phyloP scores from a whole-genome alignment of 768 basidiomycete genomes.

The Boletellus emodensis region DNA sequence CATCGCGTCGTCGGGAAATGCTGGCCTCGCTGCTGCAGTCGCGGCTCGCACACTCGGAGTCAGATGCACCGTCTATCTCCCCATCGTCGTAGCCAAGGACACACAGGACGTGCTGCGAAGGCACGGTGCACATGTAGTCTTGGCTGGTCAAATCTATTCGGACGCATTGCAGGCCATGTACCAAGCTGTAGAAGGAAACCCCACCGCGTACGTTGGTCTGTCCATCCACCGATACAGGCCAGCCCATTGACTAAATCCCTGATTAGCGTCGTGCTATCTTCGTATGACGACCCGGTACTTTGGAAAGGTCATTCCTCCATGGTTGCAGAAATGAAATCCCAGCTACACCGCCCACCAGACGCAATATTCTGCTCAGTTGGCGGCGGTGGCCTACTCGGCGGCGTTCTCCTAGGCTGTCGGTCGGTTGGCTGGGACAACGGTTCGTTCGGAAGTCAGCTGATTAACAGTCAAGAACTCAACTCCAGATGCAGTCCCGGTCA shows the following conservation, averaged over 20 bases:
- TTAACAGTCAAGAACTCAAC: neutral
- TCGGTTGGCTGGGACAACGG: slow-evolving; percentile 66
- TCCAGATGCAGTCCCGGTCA: slow-evolving; percentile 51
- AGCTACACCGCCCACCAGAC: slow-evolving; percentile 54
- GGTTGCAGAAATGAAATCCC: slow-evolving; percentile 56
- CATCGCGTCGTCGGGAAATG: slow-evolving; percentile 78
- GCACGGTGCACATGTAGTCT: slow-evolving; percentile 55
- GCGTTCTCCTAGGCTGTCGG: slow-evolving; percentile 65
- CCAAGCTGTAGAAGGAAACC: slow-evolving; percentile 40
- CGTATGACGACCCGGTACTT: slow-evolving; percentile 64
- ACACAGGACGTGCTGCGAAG: slow-evolving; percentile 49
- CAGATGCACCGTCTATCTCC: slow-evolving; percentile 66
- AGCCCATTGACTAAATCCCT: neutral
- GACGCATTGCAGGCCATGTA: slow-evolving; percentile 54
- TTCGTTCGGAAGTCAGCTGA: slow-evolving; percentile 27
- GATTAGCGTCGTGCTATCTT: slow-evolving; percentile 60
- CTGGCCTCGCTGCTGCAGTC: slow-evolving; percentile 67
- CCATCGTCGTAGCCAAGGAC: slow-evolving; percentile 45
- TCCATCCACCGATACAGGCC: neutral
- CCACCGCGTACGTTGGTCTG: slow-evolving; percentile 46
- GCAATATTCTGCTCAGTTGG: slow-evolving; percentile 79
- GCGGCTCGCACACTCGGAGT: slow-evolving; percentile 53
- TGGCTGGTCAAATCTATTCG: slow-evolving; percentile 54
- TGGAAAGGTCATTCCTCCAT: slow-evolving; percentile 82
- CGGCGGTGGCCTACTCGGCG: slow-evolving; percentile 68